A percentile compares a stretch with the other conserved stretches of the same genome.
These are phyloP conservation scores for Nakazawaea ambrosiae DNA, from an alignment of 805 yeast genomes.

Conservation along the genomic window DNA sequence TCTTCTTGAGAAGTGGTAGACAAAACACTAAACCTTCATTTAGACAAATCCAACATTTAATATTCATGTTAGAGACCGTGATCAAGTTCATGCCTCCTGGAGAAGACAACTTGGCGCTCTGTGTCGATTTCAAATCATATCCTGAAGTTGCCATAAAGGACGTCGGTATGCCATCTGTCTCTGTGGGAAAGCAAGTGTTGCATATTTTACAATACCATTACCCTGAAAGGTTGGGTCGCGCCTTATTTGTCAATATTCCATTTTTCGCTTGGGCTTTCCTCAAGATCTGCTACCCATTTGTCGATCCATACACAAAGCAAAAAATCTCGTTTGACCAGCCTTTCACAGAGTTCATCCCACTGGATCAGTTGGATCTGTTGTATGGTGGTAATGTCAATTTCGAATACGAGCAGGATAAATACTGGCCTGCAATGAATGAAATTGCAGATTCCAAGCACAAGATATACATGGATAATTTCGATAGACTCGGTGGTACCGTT, in stretches of 20 bases:
- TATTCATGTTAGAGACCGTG: slow-evolving; percentile 85
- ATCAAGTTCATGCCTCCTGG: slow-evolving; percentile 96
- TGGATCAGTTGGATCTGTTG: slow-evolving; percentile 70
- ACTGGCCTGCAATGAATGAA: slow-evolving; percentile 68
- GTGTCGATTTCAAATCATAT: slow-evolving; percentile 87
- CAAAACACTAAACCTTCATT: slow-evolving; percentile 90
- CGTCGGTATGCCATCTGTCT: slow-evolving; percentile 80
- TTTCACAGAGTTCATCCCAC: slow-evolving; percentile 74
- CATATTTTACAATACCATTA: slow-evolving; percentile 94
- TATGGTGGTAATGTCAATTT: slow-evolving; percentile 87
- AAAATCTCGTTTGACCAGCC: slow-evolving; percentile 91
- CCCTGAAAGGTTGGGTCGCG: slow-evolving; percentile 94
- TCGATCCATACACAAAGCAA: slow-evolving; percentile 92
- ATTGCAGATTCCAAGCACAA: slow-evolving; percentile 52
- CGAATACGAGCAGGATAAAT: slow-evolving; percentile 69
- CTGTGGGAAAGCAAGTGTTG: slow-evolving; percentile 85
- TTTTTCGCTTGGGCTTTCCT: slow-evolving; percentile 91
- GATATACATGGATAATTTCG: slow-evolving; percentile 63
- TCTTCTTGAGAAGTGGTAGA: slow-evolving; percentile 88
- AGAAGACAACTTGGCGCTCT: slow-evolving; percentile 85
- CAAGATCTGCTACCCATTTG: slow-evolving; percentile 88
- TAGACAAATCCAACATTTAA: slow-evolving; percentile 94
- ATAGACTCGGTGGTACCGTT: slow-evolving; percentile 59
- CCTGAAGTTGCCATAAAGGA: slow-evolving; percentile 47
- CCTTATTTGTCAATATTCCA: slow-evolving; percentile 87